A percentile compares a stretch with the other conserved stretches of the same genome.
These are phyloP conservation scores for Fusarium sp. DNA, from an alignment of 2,329 filamentous ascomycete species.

Conservation along the genomic window DNA sequence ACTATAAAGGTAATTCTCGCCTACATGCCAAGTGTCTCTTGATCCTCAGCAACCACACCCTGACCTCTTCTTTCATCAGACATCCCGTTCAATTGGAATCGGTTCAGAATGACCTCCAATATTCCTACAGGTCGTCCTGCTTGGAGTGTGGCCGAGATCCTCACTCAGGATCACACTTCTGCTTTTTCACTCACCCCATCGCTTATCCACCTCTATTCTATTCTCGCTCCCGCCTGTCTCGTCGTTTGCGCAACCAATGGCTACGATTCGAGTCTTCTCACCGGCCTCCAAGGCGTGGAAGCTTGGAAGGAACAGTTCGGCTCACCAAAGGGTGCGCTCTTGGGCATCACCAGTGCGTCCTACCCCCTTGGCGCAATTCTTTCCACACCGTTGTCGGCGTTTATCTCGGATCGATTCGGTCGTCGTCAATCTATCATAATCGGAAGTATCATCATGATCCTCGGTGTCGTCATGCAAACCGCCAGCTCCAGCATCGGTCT, in stretches of 20 bases:
- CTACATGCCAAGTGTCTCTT: background rate
- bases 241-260: constrained; percentile 53
- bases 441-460: constrained; percentile 26
- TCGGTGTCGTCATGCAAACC: constrained; percentile 23
- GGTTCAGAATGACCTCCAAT: background rate
- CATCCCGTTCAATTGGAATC: background rate
- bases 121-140: background rate
- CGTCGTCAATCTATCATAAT: constrained; percentile 44
- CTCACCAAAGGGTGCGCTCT: constrained; percentile 44
- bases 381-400: constrained; percentile 40
- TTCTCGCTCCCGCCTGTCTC: constrained; percentile 26
- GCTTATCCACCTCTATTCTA: constrained; percentile 16
- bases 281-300: constrained; percentile 54
- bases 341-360: constrained; percentile 51
- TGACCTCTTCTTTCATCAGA: background rate
- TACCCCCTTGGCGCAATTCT: constrained; percentile 59
- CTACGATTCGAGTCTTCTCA: constrained; percentile 60
- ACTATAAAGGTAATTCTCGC: background rate
- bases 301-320: constrained; percentile 52
- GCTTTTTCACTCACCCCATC: constrained; percentile 9
- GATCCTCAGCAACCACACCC: background rate
- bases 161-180: constrained; percentile 18
- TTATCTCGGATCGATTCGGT: constrained; percentile 43
- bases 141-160: constrained; percentile 20
- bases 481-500: constrained; percentile 47